Evolutionary conservation across 805 yeast genomes (phyloP).

Genomic region (Diddensiella transvaalensis): DNA sequence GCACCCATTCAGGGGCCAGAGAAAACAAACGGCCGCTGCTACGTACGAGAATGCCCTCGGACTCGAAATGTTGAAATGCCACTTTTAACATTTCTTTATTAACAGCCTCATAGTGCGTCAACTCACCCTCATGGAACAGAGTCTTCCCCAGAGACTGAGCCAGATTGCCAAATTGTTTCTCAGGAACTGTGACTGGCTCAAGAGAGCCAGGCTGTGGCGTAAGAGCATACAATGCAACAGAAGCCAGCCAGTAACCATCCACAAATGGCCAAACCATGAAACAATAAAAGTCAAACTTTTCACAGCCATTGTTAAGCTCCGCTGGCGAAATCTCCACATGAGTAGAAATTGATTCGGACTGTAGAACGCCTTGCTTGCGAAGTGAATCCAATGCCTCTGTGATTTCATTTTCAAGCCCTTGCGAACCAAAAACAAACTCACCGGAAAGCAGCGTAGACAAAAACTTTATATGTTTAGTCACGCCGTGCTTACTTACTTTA

Average conservation of each 20-base stretch:
- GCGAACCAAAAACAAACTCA: conserved; percentile 39
- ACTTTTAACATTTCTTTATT: conserved; percentile 38
- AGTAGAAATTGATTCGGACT: conserved; percentile 20
- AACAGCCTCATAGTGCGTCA: conserved; percentile 39
- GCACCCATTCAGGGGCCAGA: conserved; percentile 28
- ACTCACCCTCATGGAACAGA: conserved; percentile 40
- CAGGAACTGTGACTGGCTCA: conserved; percentile 20
- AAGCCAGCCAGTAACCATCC: conserved; percentile 42
- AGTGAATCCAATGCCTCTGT: conserved; percentile 30
- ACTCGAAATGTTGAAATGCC: conserved; percentile 35
- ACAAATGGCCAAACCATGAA: conserved; percentile 42
- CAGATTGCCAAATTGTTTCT: conserved; percentile 31
- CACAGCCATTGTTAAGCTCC: conserved; percentile 22
- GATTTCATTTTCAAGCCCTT: conserved; percentile 35
- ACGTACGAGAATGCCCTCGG: conserved; percentile 33
- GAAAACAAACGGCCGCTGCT: conserved; percentile 20
- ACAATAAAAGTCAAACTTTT: conserved; percentile 40
- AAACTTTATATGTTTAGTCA: conserved; percentile 32
- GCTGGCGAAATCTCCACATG: conserved; percentile 22
- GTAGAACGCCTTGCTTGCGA: conserved; percentile 31
- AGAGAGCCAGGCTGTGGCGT: conserved; percentile 26
- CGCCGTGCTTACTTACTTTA: conserved; percentile 26
- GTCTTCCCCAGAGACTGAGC: conserved; percentile 41
- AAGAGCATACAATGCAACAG: conserved; percentile 35
- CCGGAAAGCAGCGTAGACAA: conserved; percentile 36